Conservation (phyloP, 495 filamentous ascomycete genomes). For the Aspergillus leporis region DNA sequence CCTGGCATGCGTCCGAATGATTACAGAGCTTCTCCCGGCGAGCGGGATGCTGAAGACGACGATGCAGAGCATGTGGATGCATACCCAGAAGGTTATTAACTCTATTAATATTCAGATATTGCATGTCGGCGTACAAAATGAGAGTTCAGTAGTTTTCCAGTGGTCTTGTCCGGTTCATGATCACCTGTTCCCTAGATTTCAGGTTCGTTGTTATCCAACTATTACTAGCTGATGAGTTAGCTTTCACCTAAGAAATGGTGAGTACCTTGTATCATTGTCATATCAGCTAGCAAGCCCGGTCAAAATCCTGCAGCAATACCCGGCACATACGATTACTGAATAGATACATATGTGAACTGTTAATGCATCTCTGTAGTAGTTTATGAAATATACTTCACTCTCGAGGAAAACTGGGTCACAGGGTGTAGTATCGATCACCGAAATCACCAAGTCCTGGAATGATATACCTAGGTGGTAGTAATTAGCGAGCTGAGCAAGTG, state of each 20-base stretch:
- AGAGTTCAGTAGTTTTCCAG: constrained; percentile 7
- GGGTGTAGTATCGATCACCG: constrained; percentile 93
- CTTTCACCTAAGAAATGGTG: neutral
- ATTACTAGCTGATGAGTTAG: neutral
- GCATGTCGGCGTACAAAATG: constrained; percentile 17
- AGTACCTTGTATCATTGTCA: neutral
- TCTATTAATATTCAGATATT: neutral
- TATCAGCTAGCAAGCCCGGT: neutral
- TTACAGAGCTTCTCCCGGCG: constrained; percentile 16
- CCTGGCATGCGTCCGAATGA: constrained; percentile 22
- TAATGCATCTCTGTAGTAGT: neutral
- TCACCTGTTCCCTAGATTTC: neutral
- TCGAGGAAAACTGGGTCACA: constrained; percentile 44
- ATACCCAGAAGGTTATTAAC: constrained; percentile 37
- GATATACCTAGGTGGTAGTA: constrained; percentile 70
- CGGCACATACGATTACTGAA: neutral
- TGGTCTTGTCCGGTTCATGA: neutral
- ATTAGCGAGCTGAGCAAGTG: constrained; percentile 21
- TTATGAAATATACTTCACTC: constrained; percentile 11
- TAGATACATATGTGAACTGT: neutral
- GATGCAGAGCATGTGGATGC: constrained; percentile 19
- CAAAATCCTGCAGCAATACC: neutral
- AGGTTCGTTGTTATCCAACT: neutral
- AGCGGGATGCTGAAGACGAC: constrained; percentile 19
- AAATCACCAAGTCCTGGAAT: constrained; percentile 95